Evolutionary conservation across 2,329 filamentous ascomycete genomes (phyloP).

Genomic region (Talaromyces funiculosus): DNA sequence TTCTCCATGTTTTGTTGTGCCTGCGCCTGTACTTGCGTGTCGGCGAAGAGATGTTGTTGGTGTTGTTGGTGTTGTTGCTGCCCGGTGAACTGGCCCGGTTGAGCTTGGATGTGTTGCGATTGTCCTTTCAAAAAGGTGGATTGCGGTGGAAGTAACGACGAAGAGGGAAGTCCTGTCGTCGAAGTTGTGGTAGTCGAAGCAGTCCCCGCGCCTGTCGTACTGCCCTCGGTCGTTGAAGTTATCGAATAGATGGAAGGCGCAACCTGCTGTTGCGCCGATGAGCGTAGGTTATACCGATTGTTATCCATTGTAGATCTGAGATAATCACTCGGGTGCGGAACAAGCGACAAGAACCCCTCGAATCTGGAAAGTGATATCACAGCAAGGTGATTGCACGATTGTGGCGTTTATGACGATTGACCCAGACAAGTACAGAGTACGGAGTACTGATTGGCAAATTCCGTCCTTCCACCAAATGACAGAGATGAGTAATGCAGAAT

Average conservation of each 20-base stretch:
- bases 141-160: not conserved
- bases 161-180: not conserved
- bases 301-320: slow-evolving; percentile 1
- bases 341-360: not conserved
- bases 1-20: not conserved
- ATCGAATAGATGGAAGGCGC: slow-evolving; percentile 5
- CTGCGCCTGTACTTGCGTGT: not conserved
- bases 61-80: not conserved
- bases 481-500: not conserved
- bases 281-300: slow-evolving; percentile 13
- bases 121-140: not conserved
- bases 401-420: not conserved
- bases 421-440: not conserved
- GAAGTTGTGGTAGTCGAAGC: not conserved
- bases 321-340: too few relatives aligned
- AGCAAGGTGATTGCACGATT: not conserved
- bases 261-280: slow-evolving; percentile 1
- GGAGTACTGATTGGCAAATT: not conserved
- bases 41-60: slow-evolving; percentile 1
- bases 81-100: not conserved
- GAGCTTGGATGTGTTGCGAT: not conserved
- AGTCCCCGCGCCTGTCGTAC: not conserved
- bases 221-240: not conserved
- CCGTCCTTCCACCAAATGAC: not conserved
- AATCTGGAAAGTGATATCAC: not conserved